phyloP scores from a whole-genome alignment of 1,139 yeast genomes.

The Trichomonascaceae sp. region DNA sequence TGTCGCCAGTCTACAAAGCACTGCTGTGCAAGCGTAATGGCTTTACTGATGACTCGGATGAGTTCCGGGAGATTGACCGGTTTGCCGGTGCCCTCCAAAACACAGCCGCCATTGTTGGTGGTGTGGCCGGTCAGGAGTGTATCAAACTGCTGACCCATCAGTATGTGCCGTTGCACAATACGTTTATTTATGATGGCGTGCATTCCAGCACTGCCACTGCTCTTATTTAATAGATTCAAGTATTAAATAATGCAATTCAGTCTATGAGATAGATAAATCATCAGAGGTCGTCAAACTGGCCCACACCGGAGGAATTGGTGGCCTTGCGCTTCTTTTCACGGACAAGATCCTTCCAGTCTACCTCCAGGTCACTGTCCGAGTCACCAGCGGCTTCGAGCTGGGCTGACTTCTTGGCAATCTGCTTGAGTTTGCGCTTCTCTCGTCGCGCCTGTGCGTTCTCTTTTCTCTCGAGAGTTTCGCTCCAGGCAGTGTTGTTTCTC shows the following conservation, averaged over 20 bases:
- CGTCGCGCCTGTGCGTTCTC: conserved; percentile 52
- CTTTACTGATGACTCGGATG: not conserved
- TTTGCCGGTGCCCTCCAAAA: conserved; percentile 35
- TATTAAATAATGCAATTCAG: not conserved
- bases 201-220: conserved; percentile 38
- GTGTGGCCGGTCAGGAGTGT: conserved; percentile 61
- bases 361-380: conserved; percentile 42
- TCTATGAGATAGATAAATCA: no score
- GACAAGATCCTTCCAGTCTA: conserved; percentile 85
- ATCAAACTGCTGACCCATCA: conserved; percentile 46
- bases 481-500: conserved; percentile 58
- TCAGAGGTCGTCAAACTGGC: conserved; percentile 61
- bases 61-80: conserved; percentile 16
- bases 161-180: conserved; percentile 57
- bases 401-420: conserved; percentile 35
- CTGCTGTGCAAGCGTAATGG: conserved; percentile 1
- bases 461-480: conserved; percentile 50
- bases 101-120: conserved; percentile 53
- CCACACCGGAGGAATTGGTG: conserved; percentile 32
- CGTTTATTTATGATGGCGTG: conserved; percentile 57
- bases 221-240: conserved; percentile 25
- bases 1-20: conserved; percentile 1
- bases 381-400: conserved; percentile 24
- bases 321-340: conserved; percentile 44
- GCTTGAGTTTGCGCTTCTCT: conserved; percentile 50